Conservation (phyloP, 192 early-diverging fungal species). For the Rhizophagus sp. region DNA sequence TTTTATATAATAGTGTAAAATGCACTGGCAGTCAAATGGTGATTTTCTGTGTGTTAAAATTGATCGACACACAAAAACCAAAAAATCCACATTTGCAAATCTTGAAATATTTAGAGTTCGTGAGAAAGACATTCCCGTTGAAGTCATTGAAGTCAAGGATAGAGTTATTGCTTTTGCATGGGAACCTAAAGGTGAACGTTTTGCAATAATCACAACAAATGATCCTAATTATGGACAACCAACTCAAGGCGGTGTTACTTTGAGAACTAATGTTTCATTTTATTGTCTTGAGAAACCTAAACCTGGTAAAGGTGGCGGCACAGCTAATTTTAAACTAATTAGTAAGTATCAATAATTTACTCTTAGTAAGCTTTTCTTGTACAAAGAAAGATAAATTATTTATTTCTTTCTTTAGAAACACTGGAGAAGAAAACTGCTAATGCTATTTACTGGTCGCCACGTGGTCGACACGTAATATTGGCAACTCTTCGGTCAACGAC, state of each 20-base stretch:
- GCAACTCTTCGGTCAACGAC: constrained; percentile 78
- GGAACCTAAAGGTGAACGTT: constrained; percentile 92
- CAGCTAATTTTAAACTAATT: constrained; percentile 76
- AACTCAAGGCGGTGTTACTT: constrained; percentile 49
- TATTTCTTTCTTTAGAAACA: constrained; percentile 42
- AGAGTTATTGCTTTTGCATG: constrained; percentile 84
- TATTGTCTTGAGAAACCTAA: constrained; percentile 74
- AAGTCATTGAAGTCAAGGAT: constrained; percentile 79
- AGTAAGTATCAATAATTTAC: constrained; percentile 34
- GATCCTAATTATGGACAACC: constrained; percentile 59
- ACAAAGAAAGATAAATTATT: neutral
- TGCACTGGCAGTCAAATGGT: constrained; percentile 91
- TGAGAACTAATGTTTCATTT: constrained; percentile 74
- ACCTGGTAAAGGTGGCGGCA: constrained; percentile 55
- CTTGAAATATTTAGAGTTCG: constrained; percentile 92
- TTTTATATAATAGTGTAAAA: constrained; percentile 57
- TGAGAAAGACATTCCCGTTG: constrained; percentile 96
- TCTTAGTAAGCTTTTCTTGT: neutral
- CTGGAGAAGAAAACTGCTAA: constrained; percentile 82
- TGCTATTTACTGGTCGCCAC: constrained; percentile 92
- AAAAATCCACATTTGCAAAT: constrained; percentile 85
- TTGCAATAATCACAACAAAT: constrained; percentile 82
- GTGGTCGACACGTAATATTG: constrained; percentile 88
- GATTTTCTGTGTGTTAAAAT: constrained; percentile 92
- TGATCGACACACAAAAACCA: constrained; percentile 87